A percentile compares a stretch with the other conserved stretches of the same genome.
Evolutionary conservation across 352 stramenopile species (phyloP).

Genomic region (Pythium dissimile): DNA sequence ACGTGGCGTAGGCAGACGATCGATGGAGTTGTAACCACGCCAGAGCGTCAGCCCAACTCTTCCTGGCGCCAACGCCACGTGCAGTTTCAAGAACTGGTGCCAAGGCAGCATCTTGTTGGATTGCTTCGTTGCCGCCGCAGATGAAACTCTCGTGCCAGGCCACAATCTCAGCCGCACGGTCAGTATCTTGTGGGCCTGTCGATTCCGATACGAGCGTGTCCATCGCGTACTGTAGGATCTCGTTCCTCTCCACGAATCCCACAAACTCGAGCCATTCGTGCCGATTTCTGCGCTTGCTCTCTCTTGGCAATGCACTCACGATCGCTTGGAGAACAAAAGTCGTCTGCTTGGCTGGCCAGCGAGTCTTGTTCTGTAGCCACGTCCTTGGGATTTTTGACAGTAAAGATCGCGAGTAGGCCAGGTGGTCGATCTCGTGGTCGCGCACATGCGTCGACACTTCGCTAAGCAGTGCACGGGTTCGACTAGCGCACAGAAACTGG

Average conservation of each 20-base stretch:
- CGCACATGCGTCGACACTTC: background rate
- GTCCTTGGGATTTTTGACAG: background rate
- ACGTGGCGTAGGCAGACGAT: conserved; percentile 26
- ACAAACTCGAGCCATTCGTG: conserved; percentile 21
- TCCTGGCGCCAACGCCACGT: conserved; percentile 16
- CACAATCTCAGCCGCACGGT: conserved; percentile 26
- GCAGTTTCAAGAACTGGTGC: conserved; percentile 21
- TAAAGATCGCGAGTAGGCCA: background rate
- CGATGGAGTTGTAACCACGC: conserved; percentile 45
- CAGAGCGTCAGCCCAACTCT: conserved; percentile 18
- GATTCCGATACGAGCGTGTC: conserved; percentile 8
- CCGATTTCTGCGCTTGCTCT: background rate
- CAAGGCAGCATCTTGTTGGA: conserved; percentile 18
- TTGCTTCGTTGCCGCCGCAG: background rate
- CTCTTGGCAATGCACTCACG: background rate
- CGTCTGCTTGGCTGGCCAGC: background rate
- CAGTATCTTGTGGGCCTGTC: background rate
- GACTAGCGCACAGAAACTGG: background rate
- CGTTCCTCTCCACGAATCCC: conserved; percentile 15
- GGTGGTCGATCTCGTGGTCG: background rate
- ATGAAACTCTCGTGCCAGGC: conserved; percentile 48
- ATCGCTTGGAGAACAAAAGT: background rate
- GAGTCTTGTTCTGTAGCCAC: background rate
- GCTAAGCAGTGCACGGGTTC: background rate
- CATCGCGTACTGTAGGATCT: conserved; percentile 22